Percentiles rank a stretch among this genome's conserved stretches.
Conservation (phyloP, 495 filamentous ascomycete species). For the Penicillium coprophilum region DNA sequence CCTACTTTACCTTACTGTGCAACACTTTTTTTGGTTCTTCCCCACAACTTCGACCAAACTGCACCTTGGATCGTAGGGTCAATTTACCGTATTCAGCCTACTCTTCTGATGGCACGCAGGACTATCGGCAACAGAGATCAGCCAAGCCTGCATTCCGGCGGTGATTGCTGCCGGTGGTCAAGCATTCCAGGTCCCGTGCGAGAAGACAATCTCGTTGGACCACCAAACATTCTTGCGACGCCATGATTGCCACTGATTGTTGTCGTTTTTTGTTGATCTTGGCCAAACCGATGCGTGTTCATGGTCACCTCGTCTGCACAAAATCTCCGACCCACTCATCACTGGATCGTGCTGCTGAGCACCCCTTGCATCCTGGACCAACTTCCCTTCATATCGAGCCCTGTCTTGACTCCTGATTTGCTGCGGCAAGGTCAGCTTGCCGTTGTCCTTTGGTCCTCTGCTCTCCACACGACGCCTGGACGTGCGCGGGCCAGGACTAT, state of each 20-base stretch:
- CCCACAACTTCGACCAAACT: conserved; percentile 19
- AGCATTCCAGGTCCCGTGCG: conserved; percentile 31
- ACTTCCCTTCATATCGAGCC: conserved; percentile 36
- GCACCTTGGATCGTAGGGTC: conserved; percentile 23
- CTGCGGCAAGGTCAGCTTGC: conserved; percentile 37
- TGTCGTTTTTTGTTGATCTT: conserved; percentile 27
- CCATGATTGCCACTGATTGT: conserved; percentile 31
- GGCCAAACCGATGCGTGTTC: conserved; percentile 18
- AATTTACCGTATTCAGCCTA: conserved; percentile 14
- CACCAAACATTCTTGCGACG: conserved; percentile 39
- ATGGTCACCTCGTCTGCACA: conserved; percentile 30
- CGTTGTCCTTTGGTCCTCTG: conserved; percentile 24
- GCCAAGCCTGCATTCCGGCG: conserved; percentile 40
- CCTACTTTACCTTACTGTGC: conserved; percentile 17
- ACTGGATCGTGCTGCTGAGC: conserved; percentile 42
- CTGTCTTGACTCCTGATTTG: conserved; percentile 47
- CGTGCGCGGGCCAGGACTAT: conserved; percentile 36
- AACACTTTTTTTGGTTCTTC: conserved; percentile 9
- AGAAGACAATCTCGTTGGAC: conserved; percentile 29
- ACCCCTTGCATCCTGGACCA: conserved; percentile 44
- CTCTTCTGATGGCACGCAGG: conserved; percentile 10
- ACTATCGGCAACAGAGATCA: conserved; percentile 15
- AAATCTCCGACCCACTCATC: conserved; percentile 46
- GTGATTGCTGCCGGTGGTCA: conserved; percentile 16
- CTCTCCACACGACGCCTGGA: conserved; percentile 33